phyloP scores from a whole-genome alignment of 805 yeast species.

The Yamadazyma takamatsuzukensis region DNA sequence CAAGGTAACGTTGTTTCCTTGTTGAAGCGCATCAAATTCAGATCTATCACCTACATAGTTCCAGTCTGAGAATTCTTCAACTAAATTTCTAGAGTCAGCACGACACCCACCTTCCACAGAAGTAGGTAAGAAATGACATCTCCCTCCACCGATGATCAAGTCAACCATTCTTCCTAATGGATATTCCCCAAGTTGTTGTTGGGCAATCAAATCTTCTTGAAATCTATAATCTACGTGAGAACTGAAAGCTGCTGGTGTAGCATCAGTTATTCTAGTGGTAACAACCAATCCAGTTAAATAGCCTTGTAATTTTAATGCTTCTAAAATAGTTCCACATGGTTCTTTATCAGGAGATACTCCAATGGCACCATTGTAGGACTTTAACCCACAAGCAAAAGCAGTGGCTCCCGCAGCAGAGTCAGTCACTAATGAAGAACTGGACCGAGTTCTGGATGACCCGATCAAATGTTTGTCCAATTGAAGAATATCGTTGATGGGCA shows the following conservation, averaged over 20 bases:
- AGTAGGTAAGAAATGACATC: conserved; percentile 70
- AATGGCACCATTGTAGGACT: conserved; percentile 84
- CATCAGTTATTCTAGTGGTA: conserved; percentile 88
- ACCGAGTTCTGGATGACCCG: conserved; percentile 82
- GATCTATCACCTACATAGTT: conserved; percentile 54
- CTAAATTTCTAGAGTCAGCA: conserved; percentile 61
- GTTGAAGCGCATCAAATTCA: conserved; percentile 50
- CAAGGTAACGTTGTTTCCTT: conserved; percentile 59
- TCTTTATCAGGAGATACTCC: conserved; percentile 63
- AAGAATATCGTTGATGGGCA: conserved; percentile 54
- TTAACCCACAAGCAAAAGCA: conserved; percentile 80
- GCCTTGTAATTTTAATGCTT: conserved; percentile 79
- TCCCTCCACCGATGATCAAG: conserved; percentile 87
- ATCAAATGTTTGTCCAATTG: conserved; percentile 64
- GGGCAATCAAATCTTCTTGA: conserved; percentile 82
- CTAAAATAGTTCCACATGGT: conserved; percentile 86
- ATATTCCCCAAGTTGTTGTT: conserved; percentile 75
- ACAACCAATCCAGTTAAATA: conserved; percentile 85
- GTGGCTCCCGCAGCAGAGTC: conserved; percentile 98
- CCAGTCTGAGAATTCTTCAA: conserved; percentile 61
- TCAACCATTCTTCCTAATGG: conserved; percentile 78
- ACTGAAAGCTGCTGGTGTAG: conserved; percentile 88
- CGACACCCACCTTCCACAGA: conserved; percentile 59
- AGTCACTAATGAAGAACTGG: conserved; percentile 74
- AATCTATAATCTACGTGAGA: conserved; percentile 70